phyloP scores from a whole-genome alignment of 208 protist species.

The Porcisia hertigi region DNA sequence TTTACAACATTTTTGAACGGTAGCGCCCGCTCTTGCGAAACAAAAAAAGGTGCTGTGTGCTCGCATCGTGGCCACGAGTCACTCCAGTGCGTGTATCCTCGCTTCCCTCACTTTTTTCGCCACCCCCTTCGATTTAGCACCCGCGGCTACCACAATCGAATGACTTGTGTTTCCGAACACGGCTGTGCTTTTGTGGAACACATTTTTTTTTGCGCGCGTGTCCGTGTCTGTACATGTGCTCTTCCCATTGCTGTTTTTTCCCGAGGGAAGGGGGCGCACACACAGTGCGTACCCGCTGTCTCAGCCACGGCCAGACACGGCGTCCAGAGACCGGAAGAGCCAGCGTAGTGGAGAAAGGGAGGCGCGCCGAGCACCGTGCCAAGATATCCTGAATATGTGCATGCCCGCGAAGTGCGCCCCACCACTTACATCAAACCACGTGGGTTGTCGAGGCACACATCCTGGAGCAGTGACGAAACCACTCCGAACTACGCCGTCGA shows the following conservation, averaged over 20 bases:
- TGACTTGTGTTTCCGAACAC: too few relatives aligned
- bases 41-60: background rate
- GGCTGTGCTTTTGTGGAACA: too few relatives aligned
- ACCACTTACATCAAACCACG: background rate
- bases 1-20: background rate
- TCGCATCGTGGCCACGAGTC: background rate
- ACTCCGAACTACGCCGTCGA: background rate
- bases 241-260: slow-evolving; percentile 7
- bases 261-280: too few relatives aligned
- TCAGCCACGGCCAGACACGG: background rate
- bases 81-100: background rate
- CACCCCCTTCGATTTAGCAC: background rate
- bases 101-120: background rate
- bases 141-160: background rate
- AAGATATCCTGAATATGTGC: background rate
- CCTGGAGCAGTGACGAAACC: background rate
- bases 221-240: too few relatives aligned
- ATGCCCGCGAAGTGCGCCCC: background rate
- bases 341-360: background rate
- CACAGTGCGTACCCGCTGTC: background rate
- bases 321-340: background rate
- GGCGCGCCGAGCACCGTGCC: background rate
- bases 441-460: background rate
- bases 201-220: too few relatives aligned
- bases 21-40: too few relatives aligned